Percentiles rank a stretch among this genome's conserved stretches.
phyloP scores from a whole-genome alignment of 2,329 filamentous ascomycete genomes.

The Xylariomycetidae sp. region DNA sequence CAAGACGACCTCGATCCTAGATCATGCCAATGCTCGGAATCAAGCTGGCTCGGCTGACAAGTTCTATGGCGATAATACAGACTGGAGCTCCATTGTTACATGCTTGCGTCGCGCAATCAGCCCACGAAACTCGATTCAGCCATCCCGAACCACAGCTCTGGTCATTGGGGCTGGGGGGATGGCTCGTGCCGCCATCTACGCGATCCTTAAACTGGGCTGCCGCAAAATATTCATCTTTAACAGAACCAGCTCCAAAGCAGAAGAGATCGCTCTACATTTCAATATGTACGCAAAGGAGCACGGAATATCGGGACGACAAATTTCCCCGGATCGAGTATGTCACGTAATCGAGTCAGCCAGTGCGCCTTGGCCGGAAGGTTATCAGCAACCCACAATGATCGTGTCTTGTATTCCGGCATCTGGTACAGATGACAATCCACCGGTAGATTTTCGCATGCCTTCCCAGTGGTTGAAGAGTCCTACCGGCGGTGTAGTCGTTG shows the following conservation, averaged over 20 bases:
- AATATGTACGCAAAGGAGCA: constrained; percentile 44
- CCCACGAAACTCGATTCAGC: constrained; percentile 57
- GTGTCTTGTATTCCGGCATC: constrained; percentile 68
- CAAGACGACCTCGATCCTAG: constrained; percentile 41
- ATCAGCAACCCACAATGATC: constrained; percentile 63
- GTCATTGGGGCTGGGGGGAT: constrained; percentile 65
- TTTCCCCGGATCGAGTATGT: constrained; percentile 36
- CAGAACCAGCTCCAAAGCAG: constrained; percentile 56
- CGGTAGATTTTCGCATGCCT: constrained; percentile 67
- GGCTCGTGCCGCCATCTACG: constrained; percentile 70
- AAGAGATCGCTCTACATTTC: constrained; percentile 62
- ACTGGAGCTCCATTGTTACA: constrained; percentile 62
- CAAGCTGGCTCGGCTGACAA: constrained; percentile 56
- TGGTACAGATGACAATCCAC: constrained; percentile 52
- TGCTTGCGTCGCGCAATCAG: constrained; percentile 64
- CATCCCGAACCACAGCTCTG: constrained; percentile 47
- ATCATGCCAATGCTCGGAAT: constrained; percentile 55
- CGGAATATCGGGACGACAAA: constrained; percentile 27
- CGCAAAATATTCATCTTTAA: constrained; percentile 70
- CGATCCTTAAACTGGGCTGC: constrained; percentile 68
- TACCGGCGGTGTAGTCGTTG: constrained; percentile 69
- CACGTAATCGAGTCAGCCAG: constrained; percentile 53
- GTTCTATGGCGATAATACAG: constrained; percentile 67
- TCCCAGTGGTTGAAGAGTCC: constrained; percentile 63
- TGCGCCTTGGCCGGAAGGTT: constrained; percentile 58